Base-by-base conservation (phyloP, 1,284 basidiomycete species). In the Fomitopsis pinicola region DNA sequence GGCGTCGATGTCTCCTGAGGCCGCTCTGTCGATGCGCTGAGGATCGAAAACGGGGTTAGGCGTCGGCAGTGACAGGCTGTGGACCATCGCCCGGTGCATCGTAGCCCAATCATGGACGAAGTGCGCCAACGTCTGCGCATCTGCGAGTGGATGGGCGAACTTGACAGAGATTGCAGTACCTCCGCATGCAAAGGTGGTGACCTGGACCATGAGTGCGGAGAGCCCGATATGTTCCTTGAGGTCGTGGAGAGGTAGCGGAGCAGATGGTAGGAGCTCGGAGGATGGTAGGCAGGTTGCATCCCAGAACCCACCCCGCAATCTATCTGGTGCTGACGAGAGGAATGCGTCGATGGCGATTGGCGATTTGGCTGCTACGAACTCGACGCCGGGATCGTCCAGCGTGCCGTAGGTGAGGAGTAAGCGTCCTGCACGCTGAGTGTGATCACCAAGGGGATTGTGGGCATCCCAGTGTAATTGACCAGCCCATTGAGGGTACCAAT, bases 31-130 rank as follows among this genome's bases (percentile, higher is more conserved):
- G 22, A 81, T 62, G 9, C 69, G 59, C 5, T 63, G 57, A 0
- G 78, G 79, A 17, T 73, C 67, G 60, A 79, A 79, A 1, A 73
- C 58, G 14, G 75, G 74, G 0, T 50, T 22, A 9, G 72, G 57
- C 5, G 52, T 30, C 9, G 72, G 69, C 0, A 62, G 28, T 0
- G 66, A 42, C 6, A 53, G 22, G 14, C 35, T 38, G 19, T 33
- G 35, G 4, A 63, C 46, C 55, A 62, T 14, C 4, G 63, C 64
- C 9, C 74, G 69, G 56, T 77, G 71, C 7, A 74, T 62, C 0
- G 61, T 57, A 5, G 75, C 71, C 78, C 78, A 81, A 63, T 77
- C 75, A 36, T 69, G 67, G n/a, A 75, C 68, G 62, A 80, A 80
- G 14, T 68, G 69, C 10, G 72, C 61, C 42, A 80, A 62, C 0